Base-by-base conservation (phyloP, 805 yeast species). In the Candida awuae region DNA sequence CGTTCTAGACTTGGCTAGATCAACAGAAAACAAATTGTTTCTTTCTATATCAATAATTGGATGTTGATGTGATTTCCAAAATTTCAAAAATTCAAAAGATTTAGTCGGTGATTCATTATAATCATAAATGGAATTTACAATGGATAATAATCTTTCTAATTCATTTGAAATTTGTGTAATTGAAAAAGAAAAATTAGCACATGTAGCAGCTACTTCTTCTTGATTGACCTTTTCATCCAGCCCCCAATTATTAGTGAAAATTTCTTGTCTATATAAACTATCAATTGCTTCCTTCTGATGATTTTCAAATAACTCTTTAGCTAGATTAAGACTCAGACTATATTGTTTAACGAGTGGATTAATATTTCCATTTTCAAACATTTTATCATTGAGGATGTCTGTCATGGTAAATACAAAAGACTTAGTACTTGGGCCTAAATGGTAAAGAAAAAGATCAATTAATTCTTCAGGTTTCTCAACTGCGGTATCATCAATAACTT, bases 141-240 rank as follows among this genome's bases (percentile, higher is more conserved):
- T 46, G 10, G 60, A 60, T 28, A 82, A 55, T 43, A 77, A 74
- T 2, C 57, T 60, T 16, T 58, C 52, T 35, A 84, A 57, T 45
- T 81, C 87, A 26, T 64, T 63, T 1, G 85, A 76, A 47, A 75
- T 77, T 39, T 80, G 75, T 3, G 75, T 71, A 28, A 85, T 54
- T 18, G 82, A 66, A 26, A 77, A 72, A 2, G 88, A 69, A 52
- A 84, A 84, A 54, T 84, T 82, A 1, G 88, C 90, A 62, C 92
- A 83, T 33, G 84, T 73, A 0, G 94, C 94, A 1, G 88, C 83
- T 4, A 84, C 81, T 47, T 82, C 87, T 58, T 84, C 94, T 49
- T 80, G 82, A 43, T 77, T 80, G 1, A 80, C 67, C 43, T 67
- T 71, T 29, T 67, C 56, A 19, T 58, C 56, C 53, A 51, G 61